A percentile compares a stretch with the other conserved stretches of the same genome.
Evolutionary conservation across 2,329 filamentous ascomycete species (phyloP).

Genomic region (Colletotrichum spaethianum): DNA sequence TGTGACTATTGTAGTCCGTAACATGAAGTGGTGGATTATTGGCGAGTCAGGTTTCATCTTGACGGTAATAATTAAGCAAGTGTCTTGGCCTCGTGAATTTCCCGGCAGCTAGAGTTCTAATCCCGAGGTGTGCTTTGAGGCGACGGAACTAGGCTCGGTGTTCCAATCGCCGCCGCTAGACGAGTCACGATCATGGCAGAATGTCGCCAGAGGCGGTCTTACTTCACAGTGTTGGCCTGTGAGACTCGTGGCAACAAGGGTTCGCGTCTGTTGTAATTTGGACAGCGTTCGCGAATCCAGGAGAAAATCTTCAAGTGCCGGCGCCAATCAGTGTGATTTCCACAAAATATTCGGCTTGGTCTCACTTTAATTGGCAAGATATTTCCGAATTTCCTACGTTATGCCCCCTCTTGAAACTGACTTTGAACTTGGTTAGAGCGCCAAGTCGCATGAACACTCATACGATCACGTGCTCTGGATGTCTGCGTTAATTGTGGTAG

Average conservation of each 20-base stretch:
- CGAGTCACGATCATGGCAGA: neutral
- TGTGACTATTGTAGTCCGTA: neutral
- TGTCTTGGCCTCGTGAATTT: neutral
- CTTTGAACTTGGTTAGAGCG: too few species aligned
- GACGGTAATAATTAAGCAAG: too few species aligned
- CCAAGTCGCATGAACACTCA: neutral
- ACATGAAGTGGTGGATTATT: neutral
- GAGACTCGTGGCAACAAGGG: neutral
- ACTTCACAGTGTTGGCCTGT: neutral
- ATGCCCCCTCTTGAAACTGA: neutral
- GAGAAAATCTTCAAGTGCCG: neutral
- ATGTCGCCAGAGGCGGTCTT: neutral
- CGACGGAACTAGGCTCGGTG: neutral
- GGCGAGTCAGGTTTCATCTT: constrained; percentile 5
- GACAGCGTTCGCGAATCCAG: too few species aligned
- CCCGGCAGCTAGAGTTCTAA: neutral
- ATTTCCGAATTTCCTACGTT: neutral
- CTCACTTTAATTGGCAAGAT: neutral
- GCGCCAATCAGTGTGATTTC: neutral
- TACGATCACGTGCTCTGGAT: neutral
- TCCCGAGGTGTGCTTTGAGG: neutral
- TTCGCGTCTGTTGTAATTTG: neutral
- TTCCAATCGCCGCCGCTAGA: too few species aligned
- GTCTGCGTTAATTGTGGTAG: neutral
- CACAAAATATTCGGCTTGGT: neutral